A percentile compares a stretch with the other conserved stretches of the same genome.
These are phyloP conservation scores for Speleostelium caveatum DNA, from an alignment of 78 protist species.

Conservation along the genomic window DNA sequence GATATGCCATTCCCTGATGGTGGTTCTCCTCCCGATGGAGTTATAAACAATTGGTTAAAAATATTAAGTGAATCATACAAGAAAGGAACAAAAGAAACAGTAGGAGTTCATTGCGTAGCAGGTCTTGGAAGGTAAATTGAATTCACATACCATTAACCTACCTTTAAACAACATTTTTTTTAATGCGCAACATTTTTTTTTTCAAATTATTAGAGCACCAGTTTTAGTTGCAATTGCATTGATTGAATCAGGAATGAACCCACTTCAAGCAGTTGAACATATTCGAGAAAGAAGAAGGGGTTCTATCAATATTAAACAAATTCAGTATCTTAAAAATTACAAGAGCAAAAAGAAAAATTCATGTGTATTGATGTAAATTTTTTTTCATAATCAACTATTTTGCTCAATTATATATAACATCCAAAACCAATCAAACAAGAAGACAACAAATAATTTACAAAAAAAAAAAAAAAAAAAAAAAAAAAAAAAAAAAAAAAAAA, in stretches of 20 bases:
- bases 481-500: too few relatives aligned
- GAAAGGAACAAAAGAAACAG: conserved; percentile 57
- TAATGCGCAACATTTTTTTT: not conserved
- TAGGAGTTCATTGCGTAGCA: conserved; percentile 86
- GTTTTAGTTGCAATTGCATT: conserved; percentile 86
- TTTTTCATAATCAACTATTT: too few relatives aligned
- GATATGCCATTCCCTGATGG: conserved; percentile 87
- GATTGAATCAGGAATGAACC: conserved; percentile 77
- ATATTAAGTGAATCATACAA: conserved; percentile 47
- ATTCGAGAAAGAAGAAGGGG: conserved; percentile 82
- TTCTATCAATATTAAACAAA: conserved; percentile 79
- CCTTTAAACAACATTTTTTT: not conserved
- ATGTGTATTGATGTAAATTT: conserved; percentile 68
- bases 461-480: too few relatives aligned
- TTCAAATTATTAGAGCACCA: conserved; percentile 82
- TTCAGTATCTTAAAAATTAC: conserved; percentile 70
- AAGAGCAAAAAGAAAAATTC: conserved; percentile 68
- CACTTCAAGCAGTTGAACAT: conserved; percentile 73
- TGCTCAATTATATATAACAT: too few relatives aligned
- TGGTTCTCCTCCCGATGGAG: conserved; percentile 77
- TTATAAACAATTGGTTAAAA: conserved; percentile 57
- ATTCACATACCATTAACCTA: too few relatives aligned
- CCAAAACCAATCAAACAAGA: too few relatives aligned
- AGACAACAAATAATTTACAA: too few relatives aligned
- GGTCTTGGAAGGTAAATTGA: too few relatives aligned